Evolutionary conservation across 2,329 filamentous ascomycete species (phyloP), one percentile per base, ranked within the genome.

Genomic region (Fusarium temperatum): DNA sequence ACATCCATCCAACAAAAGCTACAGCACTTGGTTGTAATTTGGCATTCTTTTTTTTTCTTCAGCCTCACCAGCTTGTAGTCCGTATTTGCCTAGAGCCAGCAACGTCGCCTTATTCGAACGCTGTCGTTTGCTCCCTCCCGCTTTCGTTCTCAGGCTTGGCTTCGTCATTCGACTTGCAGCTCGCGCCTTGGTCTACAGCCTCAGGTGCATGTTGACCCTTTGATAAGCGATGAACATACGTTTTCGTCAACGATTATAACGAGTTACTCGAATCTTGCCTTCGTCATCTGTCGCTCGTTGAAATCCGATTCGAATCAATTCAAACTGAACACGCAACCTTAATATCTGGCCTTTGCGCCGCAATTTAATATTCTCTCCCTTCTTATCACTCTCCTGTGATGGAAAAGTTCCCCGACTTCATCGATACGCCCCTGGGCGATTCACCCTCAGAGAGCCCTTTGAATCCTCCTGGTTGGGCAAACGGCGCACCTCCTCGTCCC

Each of bases 321-420:
- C 39, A 35, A 53, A 41, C 51, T 44, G 61, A 63, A 56, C 38
- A 63, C 57, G 24, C 24, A 42, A 45, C 32, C 41, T 61, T 61
- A n/a, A 50, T 36, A 20, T 32, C 35, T 63, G 53, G 67, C 59
- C 65, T 32, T 66, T 65, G 65, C 63, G 69, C 56, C 58, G 50
- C 58, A 36, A 42, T 32, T 18, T 45, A 36, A 47, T 54, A 8
- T 30, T 17, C 32, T 51, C 57, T 68, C 63, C 38, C 48, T 58
- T 35, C 42, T 56, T 58, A 51, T 50, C 56, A 56, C 58, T 35
- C 53, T 39, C 51, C 58, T 63, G 61, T 60, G 54, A 88, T 88
- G 81, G 88, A 90, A 80, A 89, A 89, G 80, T 90, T 90, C 71
- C 89, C 89, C 73, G 88, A 90, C 71, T 82, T 84, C 66, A 82